Base-by-base conservation (phyloP, 73 alveolate species). In the Urostyla sp. region DNA sequence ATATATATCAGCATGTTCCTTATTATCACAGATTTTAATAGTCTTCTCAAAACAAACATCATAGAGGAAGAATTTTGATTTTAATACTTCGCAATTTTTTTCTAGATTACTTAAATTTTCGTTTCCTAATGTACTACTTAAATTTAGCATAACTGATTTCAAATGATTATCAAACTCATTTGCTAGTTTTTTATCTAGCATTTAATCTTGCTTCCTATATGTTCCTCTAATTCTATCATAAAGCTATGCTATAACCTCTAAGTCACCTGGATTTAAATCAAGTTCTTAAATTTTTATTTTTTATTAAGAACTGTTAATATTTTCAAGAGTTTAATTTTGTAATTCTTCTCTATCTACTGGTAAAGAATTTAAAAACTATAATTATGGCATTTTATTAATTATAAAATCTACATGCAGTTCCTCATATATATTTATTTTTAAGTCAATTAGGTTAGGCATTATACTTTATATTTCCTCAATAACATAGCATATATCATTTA, bases 401-500 rank as follows among this genome's bases (percentile, higher is more conserved):
- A 85, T 85, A 43, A 52, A 61, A 54, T 85, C 89, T 31, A 85
- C 88, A 20, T 76, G 86, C 35, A 75, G 82, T 46, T 85, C 93
- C 1, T 48, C 85, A 34, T 69, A 66, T 0, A 85, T 34, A 52
- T 85, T 85, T 13, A 85, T 58, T 16, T 57, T 72, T 0, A 83
- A 55, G 30, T 69, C 74, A 6, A n/a, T 45, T 2, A 83, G 43
- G 0, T 48, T 54, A 11, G 92, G 92, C 21, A 69, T 31, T 28
- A 69, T 44, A 6, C 40, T 69, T 4, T 46, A 32, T n/a, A 69
- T 69, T 49, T 69, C 83, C 27, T 69, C 30, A 45, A 69, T 31
- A 6, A 69, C 49, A 49, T 69, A 48, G 3, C 35, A 40, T 4
- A 69, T 69, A 46, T 69, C 83, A 46, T 45, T 69, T 23, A 69